Evolutionary conservation across 768 basidiomycete species (phyloP).

Genomic region (Auricularia heimuer): DNA sequence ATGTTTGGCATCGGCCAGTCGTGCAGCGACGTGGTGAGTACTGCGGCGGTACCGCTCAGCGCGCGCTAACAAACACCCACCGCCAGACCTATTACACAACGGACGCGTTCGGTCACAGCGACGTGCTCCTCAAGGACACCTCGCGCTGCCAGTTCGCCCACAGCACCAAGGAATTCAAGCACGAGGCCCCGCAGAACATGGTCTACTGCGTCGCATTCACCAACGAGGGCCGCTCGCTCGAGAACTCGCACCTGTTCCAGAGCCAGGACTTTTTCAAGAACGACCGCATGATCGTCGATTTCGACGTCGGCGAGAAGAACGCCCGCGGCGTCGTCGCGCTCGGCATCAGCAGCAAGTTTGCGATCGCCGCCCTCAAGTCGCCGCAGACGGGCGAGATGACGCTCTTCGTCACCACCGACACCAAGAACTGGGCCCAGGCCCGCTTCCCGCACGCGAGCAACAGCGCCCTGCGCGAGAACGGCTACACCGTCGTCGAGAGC

Average conservation of each 20-base stretch:
- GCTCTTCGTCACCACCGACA: constrained; percentile 80
- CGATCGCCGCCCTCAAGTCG: constrained; percentile 75
- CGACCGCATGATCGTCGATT: constrained; percentile 61
- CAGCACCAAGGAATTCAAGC: constrained; percentile 72
- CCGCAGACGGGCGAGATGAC: constrained; percentile 61
- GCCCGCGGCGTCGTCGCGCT: constrained; percentile 87
- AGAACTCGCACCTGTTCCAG: constrained; percentile 66
- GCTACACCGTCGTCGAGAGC: constrained; percentile 92
- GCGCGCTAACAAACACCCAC: neutral
- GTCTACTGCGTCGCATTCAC: constrained; percentile 82
- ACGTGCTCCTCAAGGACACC: constrained; percentile 58
- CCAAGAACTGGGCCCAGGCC: constrained; percentile 75
- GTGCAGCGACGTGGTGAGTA: constrained; percentile 67
- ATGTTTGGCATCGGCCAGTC: constrained; percentile 33
- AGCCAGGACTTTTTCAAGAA: constrained; percentile 75
- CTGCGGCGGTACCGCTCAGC: constrained; percentile 5
- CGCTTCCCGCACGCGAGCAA: constrained; percentile 86
- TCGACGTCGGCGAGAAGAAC: constrained; percentile 72
- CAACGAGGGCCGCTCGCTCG: constrained; percentile 38
- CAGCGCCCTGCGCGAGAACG: constrained; percentile 74
- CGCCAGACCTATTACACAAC: constrained; percentile 80
- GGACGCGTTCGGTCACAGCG: constrained; percentile 62
- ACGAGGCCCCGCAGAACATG: constrained; percentile 60
- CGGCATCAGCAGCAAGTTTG: constrained; percentile 87
- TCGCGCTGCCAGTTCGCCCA: constrained; percentile 84